Evolutionary conservation across 257 asterid species (phyloP), one percentile per base, ranked within the genome.

Genomic region (Agastache rugosa): DNA sequence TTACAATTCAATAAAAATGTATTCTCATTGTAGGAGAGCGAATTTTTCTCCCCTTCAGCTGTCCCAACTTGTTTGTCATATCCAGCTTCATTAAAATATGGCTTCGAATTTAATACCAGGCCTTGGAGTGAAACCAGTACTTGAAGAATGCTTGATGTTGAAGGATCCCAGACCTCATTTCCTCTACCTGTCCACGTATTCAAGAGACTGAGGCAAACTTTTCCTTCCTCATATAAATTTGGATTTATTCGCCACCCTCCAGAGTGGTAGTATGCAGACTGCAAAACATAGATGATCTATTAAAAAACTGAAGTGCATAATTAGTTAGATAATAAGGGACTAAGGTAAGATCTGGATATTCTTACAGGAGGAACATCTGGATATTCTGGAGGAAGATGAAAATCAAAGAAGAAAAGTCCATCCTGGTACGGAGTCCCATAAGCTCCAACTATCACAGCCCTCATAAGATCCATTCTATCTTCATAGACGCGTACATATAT

Each of bases 181-280:
- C 99, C 99, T 83, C 89, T 91, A 48, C 99, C 99, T 6, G 97
- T 86, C 99, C 99, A 95, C n/a, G 99, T 95, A 76, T 95, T 95
- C 83, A 95, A 80, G 41, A 95, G 93, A 85, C 99, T 95, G 22
- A 95, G 98, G 84, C 99, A 95, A 77, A 95, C 99, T 84, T 95
- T 95, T 71, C 99, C 99, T 82, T 95, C 99, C 93, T 95, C 99
- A 3, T 95, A 95, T 58, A 95, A 81, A 82, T 95, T 95, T 56
- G 99, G 99, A 84, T 95, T 95, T 87, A 95, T 87, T 83, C 98
- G 85, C 99, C 99, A 95, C 23, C 99, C 99, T 77, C 98, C 98
- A 78, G 99, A 95, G 81, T 91, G 97, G 78, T 95, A 95, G 84
- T 95, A 88, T 23, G 96, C 98, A 11, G 94, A 89, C 99, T 95